Base-by-base conservation (phyloP, 345 rosid genomes). In the Hibiscus tridactylites region DNA sequence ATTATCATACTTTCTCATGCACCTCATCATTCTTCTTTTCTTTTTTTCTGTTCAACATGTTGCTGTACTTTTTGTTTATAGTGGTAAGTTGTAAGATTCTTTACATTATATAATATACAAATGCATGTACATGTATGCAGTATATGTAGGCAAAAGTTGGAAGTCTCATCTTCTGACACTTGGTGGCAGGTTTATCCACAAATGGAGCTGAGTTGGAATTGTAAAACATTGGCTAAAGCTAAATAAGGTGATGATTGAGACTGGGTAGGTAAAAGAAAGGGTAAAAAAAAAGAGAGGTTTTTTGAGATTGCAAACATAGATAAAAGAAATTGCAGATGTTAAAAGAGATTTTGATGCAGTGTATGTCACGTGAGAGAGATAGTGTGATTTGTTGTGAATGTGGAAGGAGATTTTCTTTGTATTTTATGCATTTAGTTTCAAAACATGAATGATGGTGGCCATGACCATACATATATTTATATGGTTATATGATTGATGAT, bases 1-100 rank as follows among this genome's bases (percentile, higher is more conserved):
- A 72, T 79, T 61, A 79, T 79, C 67, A 66, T 71, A 69, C 44
- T 69, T 54, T 71, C 74, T 71, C 74, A 71, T 73, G 79, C 66
- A 71, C 68, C 28, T 50, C 73, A 63, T 73, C 58, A 77, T 50
- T 61, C 11, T 5, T 44, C 5, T 53, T 58, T 24, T 21, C 8
- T 56, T 21, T 24, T 21, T 58, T 58, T 17, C 26, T 24, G 46
- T 9, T 16, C n/a, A 64, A 64, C 31, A 24, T 10, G 35, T 12
- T 64, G 50, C 54, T 46, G 11, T 44, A 24, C 17, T 65, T 35
- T 65, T 21, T 44, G 15, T 64, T 42, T 21, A 44, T 21, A 65
- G 21, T 44, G 69, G 54, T 21, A 65, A 65, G 69, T 44, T 16
- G 13, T 26, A 5, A 28, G 33, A 24, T 26, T 58, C 62, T 58